A percentile compares a stretch with the other conserved stretches of the same genome.
Conservation (phyloP, 345 rosid genomes). For the Salix arbutifolia region DNA sequence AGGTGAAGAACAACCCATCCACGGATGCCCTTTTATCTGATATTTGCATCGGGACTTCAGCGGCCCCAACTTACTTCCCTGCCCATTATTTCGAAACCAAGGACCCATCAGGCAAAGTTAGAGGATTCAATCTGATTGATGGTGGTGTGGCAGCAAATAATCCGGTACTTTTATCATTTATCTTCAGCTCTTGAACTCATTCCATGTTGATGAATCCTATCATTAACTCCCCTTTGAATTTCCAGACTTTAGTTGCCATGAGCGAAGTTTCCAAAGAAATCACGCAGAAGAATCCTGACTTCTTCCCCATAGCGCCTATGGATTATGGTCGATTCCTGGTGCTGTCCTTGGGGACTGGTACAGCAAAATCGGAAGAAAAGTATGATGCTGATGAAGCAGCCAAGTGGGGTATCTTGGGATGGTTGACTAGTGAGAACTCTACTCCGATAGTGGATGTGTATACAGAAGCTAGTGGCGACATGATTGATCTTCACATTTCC, state of each 20-base stretch:
- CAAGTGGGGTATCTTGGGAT: constrained; percentile 59
- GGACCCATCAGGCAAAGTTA: constrained; percentile 30
- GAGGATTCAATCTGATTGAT: constrained; percentile 58
- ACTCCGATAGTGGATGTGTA: constrained; percentile 50
- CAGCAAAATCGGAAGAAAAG: constrained; percentile 33
- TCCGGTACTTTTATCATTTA: constrained; percentile 26
- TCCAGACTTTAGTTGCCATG: constrained; percentile 44
- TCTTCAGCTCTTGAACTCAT: not conserved
- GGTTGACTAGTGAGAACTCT: constrained; percentile 46
- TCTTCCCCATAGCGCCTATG: constrained; percentile 38
- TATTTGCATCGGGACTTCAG: constrained; percentile 57
- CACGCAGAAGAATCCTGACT: constrained; percentile 31
- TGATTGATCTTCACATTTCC: constrained; percentile 58
- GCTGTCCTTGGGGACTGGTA: constrained; percentile 59
- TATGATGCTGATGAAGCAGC: constrained; percentile 44
- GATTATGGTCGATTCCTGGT: constrained; percentile 50
- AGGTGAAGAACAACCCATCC: constrained; percentile 38
- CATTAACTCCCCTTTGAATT: too few species aligned
- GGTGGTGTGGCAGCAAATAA: constrained; percentile 82
- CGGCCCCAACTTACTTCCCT: constrained; percentile 68
- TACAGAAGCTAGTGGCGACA: constrained; percentile 29
- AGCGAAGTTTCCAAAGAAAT: constrained; percentile 53
- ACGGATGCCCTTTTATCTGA: constrained; percentile 50
- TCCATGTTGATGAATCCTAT: too few species aligned
- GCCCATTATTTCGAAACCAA: constrained; percentile 38